Percentiles rank a stretch among this genome's conserved stretches.
These are phyloP conservation scores for Coriaria nepalensis DNA, from an alignment of 306 rosid species.

Conservation along the genomic window DNA sequence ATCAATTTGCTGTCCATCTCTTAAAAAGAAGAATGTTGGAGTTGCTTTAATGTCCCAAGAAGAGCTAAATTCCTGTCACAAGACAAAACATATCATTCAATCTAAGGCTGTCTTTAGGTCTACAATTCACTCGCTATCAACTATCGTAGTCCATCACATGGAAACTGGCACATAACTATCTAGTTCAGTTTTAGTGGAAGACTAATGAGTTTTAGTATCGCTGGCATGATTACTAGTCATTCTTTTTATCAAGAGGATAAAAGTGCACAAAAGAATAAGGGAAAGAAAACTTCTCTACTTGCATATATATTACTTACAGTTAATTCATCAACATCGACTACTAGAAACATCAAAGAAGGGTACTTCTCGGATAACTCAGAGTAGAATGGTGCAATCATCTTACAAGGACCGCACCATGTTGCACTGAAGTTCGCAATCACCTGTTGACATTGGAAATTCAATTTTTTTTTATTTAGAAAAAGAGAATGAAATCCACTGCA, in stretches of 20 bases:
- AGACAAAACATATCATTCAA: conserved; percentile 2
- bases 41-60: conserved; percentile 98
- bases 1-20: conserved; percentile 71
- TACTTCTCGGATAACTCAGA: conserved; percentile 69
- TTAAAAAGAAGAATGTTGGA: conserved; percentile 91
- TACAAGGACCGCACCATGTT: conserved; percentile 96
- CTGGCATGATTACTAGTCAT: neutral
- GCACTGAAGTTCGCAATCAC: conserved; percentile 95
- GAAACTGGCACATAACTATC: no score
- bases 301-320: conserved; percentile 70
- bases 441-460: conserved; percentile 32
- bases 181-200: no score
- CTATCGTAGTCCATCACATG: no score
- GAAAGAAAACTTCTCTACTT: conserved; percentile 1
- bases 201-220: no score
- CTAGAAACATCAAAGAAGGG: conserved; percentile 63
- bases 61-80: conserved; percentile 74
- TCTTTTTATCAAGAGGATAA: neutral
- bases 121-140: no score
- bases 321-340: conserved; percentile 85
- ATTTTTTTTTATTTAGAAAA: conserved; percentile 3
- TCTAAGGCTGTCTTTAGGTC: no score
- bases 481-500: neutral
- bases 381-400: conserved; percentile 59
- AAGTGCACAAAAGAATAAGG: neutral